Percentiles rank a stretch among this genome's conserved stretches.
These are phyloP conservation scores for Oidium heveae DNA, from an alignment of 2,329 filamentous ascomycete species.

Conservation along the genomic window DNA sequence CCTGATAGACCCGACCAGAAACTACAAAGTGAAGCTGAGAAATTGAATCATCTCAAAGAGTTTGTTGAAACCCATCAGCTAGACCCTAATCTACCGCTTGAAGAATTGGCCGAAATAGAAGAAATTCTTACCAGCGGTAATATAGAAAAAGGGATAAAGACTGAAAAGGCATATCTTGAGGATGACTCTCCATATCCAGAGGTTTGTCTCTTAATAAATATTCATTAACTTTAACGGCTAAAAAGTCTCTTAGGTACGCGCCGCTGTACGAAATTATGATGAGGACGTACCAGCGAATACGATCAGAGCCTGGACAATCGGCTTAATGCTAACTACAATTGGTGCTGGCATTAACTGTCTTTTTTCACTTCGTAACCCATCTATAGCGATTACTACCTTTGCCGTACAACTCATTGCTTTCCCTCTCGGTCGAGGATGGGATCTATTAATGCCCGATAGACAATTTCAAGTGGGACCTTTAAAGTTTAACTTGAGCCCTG, in stretches of 20 bases:
- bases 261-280: constrained; percentile 38
- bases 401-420: constrained; percentile 7
- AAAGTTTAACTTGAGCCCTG: constrained; percentile 33
- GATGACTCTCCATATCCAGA: constrained; percentile 6
- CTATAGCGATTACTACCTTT: constrained; percentile 17
- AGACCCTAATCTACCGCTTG: neutral
- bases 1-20: no score
- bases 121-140: neutral
- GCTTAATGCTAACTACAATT: constrained; percentile 16
- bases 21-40: no score
- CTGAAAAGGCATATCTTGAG: constrained; percentile 2
- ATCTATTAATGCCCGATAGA: constrained; percentile 12
- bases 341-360: constrained; percentile 6
- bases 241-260: constrained; percentile 13
- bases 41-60: neutral
- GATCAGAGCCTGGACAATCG: constrained; percentile 37
- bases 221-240: neutral
- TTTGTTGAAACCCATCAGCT: neutral
- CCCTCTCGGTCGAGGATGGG: constrained; percentile 30
- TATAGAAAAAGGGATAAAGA: constrained; percentile 2
- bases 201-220: neutral
- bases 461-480: constrained; percentile 22
- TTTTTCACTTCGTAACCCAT: constrained; percentile 7
- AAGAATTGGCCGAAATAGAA: neutral
- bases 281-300: constrained; percentile 41